Base-by-base conservation (phyloP, 495 filamentous ascomycete species). In the Acidomyces sp. region DNA sequence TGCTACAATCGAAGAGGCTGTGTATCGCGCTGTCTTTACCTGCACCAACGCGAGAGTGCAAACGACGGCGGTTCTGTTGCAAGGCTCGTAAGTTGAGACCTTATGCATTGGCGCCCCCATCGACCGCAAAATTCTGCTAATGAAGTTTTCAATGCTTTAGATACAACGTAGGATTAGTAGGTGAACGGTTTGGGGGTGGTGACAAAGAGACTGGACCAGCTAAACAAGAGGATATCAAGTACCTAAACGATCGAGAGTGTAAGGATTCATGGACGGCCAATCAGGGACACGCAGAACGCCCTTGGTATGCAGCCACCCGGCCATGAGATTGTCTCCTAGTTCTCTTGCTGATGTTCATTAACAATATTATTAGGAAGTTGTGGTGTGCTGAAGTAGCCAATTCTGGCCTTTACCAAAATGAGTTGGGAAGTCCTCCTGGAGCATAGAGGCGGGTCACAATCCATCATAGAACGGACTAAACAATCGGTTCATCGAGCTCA, bases 141-240 rank as follows among this genome's bases (percentile, higher is more conserved):
- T n/a, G n/a, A n/a, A n/a, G n/a, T n/a, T n/a, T n/a, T n/a, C n/a
- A n/a, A n/a, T n/a, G n/a, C n/a, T n/a, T n/a, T n/a, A n/a, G 41
- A 16, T 50, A 56, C 43, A 52, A 52, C 21, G 26, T 52, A 7
- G 43, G 43, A n/a, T 22, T 52, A 7, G 39, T 52, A 1, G 48
- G 31, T 9, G 48, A 43, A 44, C 30, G 48, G 6, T 57, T 56
- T 40, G 55, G 56, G 4, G 48, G 44, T n/a, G 54, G 57, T 3
- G 53, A 59, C 43, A 57, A 59, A 41, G 57, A 62, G 42, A 47
- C 47, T 0, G 59, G 56, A n/a, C 54, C 54, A 37, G 51, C 55
- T 1, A 59, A 57, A 46, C 29, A 39, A 4, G 57, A 59, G 27
- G 57, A 54, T 11, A 26, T 63, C 33, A 53, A 55, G 34, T 59